Percentiles rank a stretch among this genome's conserved stretches.
Conservation (phyloP, 768 basidiomycete genomes). For the Ramaria rubella region DNA sequence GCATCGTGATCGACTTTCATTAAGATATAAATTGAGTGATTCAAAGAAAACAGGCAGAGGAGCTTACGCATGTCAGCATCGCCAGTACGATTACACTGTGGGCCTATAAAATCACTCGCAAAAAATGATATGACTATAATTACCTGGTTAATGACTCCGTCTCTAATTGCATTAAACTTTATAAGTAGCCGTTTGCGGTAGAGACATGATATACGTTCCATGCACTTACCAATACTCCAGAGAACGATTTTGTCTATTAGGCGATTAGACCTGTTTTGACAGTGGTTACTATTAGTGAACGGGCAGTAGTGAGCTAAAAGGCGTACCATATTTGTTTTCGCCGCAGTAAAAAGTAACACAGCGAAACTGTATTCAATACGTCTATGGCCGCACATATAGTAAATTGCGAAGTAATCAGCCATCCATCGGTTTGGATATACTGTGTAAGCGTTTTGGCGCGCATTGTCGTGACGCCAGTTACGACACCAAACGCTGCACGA, state of each 20-base stretch:
- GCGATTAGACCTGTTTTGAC: background rate
- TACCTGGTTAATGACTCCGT: background rate
- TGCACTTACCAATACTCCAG: background rate
- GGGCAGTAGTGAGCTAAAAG: background rate
- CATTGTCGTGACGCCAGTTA: background rate
- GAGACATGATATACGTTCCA: background rate
- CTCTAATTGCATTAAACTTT: background rate
- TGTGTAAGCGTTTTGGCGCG: background rate
- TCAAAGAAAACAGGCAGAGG: background rate
- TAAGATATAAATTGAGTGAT: background rate
- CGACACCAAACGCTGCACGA: background rate
- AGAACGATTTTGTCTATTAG: background rate
- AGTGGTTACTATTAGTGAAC: background rate
- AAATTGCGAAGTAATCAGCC: background rate
- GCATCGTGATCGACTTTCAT: background rate
- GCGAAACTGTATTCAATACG: background rate
- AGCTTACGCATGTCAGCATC: background rate
- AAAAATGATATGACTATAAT: background rate
- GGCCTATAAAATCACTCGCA: background rate
- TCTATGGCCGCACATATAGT: background rate
- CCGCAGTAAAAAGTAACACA: background rate
- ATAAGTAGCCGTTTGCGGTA: too few species aligned
- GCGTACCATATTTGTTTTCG: too few species aligned
- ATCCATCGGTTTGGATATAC: background rate
- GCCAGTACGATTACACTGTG: background rate